phyloP scores from a whole-genome alignment of 495 filamentous ascomycete species.

The Trichocladium uniseriatum region DNA sequence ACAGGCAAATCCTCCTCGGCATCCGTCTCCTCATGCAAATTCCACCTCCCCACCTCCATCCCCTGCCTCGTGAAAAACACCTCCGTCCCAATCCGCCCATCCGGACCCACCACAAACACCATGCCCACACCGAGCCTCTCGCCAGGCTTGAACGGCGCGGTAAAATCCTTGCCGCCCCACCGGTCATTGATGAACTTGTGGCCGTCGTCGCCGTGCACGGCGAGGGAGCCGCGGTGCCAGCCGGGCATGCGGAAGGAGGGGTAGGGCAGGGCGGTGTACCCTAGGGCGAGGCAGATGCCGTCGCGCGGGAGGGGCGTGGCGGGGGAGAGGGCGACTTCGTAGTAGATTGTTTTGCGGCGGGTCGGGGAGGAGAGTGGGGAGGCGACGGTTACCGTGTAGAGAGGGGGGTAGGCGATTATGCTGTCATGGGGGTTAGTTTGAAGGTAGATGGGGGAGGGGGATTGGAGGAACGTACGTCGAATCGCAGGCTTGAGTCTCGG shows the following conservation, averaged over 20 bases:
- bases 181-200: constrained; percentile 78
- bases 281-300: constrained; percentile 62
- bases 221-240: constrained; percentile 82
- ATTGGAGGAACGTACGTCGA: constrained; percentile 22
- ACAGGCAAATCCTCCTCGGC: constrained; percentile 51
- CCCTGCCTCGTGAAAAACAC: constrained; percentile 78
- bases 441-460: neutral
- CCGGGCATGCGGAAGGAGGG: constrained; percentile 81
- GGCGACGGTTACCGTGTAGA: constrained; percentile 62
- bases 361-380: constrained; percentile 44
- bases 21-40: constrained; percentile 79
- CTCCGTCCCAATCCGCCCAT: constrained; percentile 43
- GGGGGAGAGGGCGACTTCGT: constrained; percentile 54
- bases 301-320: constrained; percentile 22
- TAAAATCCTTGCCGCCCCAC: constrained; percentile 72
- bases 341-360: constrained; percentile 59
- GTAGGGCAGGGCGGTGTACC: constrained; percentile 73
- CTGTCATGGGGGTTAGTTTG: constrained; percentile 1
- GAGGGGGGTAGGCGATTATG: constrained; percentile 59
- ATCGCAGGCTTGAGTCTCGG: constrained; percentile 33
- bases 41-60: constrained; percentile 54
- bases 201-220: constrained; percentile 85
- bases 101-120: constrained; percentile 36
- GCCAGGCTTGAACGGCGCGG: constrained; percentile 36
- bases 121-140: constrained; percentile 55